Evolutionary conservation across 2,329 filamentous ascomycete genomes (phyloP), one percentile per base, ranked within the genome.

Genomic region (Talaromyces sp.): DNA sequence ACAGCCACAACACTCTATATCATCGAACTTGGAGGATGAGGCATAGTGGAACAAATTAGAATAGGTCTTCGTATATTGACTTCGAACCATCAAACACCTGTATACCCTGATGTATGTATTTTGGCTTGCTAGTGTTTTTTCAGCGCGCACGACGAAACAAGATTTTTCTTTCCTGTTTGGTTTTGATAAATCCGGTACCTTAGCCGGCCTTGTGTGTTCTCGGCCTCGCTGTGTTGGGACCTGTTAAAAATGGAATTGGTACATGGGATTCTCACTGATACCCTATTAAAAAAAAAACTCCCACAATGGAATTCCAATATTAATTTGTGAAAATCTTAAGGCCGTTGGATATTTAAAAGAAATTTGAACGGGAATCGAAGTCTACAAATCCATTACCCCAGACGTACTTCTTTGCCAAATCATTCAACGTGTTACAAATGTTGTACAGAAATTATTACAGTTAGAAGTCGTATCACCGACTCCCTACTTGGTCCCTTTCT

Each of bases 21-120:
- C 59, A 32, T 32, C 56, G 17, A 58, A 58, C 51, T 46, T 58
- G 55, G 32, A 41, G 17, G 55, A 55, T 13, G 24, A 32, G 27
- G 52, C 56, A 35, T 55, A 61, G 27, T 54, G 49, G 24, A 29
- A 17, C 21, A 29, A 26, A 10, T 57, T 57, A 32, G 35, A 50
- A 57, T 51, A 26, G 29, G 51, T 57, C 43, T 7, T 27, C 46
- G 19, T 32, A 50, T 57, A 55, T 60, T 60, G 24, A 52, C 19
- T 50, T 29, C 19, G 41, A 17, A 52, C 29, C 50, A 35, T 53
- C 32, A 32, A 57, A 31, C 38, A 41, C 27, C 26, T 29, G 54
- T 57, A 60, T 60, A 60, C 59, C 59, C 58, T 52, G 59, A 55
- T 60, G 31, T 55, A 58, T 60, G 55, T 60, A 60, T 57, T 57